These are phyloP conservation scores for Fusarium sp. DNA, from an alignment of 2,329 filamentous ascomycete species.

Conservation along the genomic window DNA sequence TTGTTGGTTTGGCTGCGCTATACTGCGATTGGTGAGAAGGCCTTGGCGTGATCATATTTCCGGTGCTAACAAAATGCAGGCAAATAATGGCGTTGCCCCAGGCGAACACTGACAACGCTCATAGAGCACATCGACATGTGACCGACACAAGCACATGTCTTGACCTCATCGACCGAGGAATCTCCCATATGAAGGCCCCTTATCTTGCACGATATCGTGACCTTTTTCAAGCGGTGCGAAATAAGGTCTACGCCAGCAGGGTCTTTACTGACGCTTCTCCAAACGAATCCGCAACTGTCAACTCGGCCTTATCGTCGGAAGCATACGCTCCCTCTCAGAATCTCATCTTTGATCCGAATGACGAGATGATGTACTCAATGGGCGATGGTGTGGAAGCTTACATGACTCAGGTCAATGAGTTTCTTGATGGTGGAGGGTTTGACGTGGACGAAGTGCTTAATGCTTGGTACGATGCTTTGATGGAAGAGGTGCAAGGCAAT, in stretches of 20 bases:
- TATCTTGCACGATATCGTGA: background rate
- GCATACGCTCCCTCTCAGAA: background rate
- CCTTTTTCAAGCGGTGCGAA: background rate
- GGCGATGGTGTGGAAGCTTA: slow-evolving; percentile 23
- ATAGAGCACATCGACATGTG: slow-evolving; percentile 2
- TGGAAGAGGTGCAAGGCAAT: slow-evolving; percentile 1
- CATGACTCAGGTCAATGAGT: slow-evolving; percentile 22
- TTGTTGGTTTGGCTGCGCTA: background rate
- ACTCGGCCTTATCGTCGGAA: background rate
- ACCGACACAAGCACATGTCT: slow-evolving; percentile 12
- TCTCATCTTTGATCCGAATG: background rate
- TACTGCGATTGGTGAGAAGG: background rate
- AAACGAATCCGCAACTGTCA: background rate
- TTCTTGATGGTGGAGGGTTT: slow-evolving; percentile 21
- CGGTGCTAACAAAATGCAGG: background rate
- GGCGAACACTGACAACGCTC: background rate
- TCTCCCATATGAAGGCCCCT: background rate
- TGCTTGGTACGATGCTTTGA: slow-evolving; percentile 2
- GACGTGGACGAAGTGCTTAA: slow-evolving; percentile 15
- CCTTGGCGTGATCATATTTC: no score
- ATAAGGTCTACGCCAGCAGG: background rate
- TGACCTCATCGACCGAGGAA: background rate
- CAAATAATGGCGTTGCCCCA: slow-evolving; percentile 5
- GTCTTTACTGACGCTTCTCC: background rate
- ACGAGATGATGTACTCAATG: slow-evolving; percentile 8